Percentiles rank a stretch among this genome's conserved stretches.
These are phyloP conservation scores for Pseudomassariella vexata DNA, from an alignment of 2,329 filamentous ascomycete species.

Conservation along the genomic window DNA sequence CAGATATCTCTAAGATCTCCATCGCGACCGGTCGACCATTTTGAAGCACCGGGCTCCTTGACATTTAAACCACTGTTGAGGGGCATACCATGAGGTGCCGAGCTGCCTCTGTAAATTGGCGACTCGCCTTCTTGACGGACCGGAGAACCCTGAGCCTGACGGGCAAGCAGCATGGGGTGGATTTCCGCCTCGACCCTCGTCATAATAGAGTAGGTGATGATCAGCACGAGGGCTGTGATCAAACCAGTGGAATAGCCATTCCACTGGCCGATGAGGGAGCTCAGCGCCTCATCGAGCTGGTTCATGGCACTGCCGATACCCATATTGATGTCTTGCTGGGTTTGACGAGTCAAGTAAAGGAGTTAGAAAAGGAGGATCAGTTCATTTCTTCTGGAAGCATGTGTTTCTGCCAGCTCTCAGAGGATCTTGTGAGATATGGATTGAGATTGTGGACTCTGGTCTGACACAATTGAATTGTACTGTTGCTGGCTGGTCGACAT, in stretches of 20 bases:
- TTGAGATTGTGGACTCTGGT: no score
- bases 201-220: constrained; percentile 66
- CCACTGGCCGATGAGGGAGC: constrained; percentile 71
- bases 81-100: constrained; percentile 78
- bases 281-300: constrained; percentile 66
- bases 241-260: constrained; percentile 73
- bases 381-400: no score
- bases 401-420: no score
- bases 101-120: constrained; percentile 76
- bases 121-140: constrained; percentile 83
- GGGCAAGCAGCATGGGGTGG: constrained; percentile 83
- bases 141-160: constrained; percentile 72
- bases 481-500: no score
- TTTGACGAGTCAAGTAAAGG: constrained; percentile 2
- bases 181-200: constrained; percentile 77
- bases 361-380: constrained; percentile 4
- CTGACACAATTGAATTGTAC: no score
- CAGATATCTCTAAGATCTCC: constrained; percentile 91
- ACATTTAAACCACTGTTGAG: constrained; percentile 74
- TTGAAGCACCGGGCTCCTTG: constrained; percentile 71
- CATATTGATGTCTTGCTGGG: no score
- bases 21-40: constrained; percentile 77
- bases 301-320: constrained; percentile 50
- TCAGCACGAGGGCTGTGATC: constrained; percentile 56
- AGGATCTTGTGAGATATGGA: no score